Evolutionary conservation across 2,329 filamentous ascomycete genomes (phyloP), one percentile per base, ranked within the genome.

Genomic region (Gremmenia infestans): DNA sequence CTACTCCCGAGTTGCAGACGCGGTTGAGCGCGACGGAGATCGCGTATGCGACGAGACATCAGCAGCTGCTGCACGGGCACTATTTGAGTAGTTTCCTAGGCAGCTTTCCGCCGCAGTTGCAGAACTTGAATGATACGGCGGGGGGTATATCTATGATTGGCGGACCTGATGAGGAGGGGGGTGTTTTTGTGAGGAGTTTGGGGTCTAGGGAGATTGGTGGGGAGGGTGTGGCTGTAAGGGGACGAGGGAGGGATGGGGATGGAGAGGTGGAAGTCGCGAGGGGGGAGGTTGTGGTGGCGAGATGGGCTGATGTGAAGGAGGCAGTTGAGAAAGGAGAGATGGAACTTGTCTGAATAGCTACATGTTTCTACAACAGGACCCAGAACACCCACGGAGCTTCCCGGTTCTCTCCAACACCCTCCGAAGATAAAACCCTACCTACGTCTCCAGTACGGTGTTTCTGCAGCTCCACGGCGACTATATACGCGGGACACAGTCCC

Each of bases 131-230:
- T 73, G 94, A 99, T 74, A 89, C 88, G 14, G 86, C 88, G 0
- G 93, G 91, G 32, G 92, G 92, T 9, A 86, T 93, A 55, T 91
- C 83, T 74, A 99, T 99, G 94, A 83, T 97, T 32, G 91, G 96
- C 68, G 78, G 82, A 2, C 94, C 94, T 0, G 94, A 97, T 70
- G 74, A 85, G 48, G 88, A 94, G 58, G 79, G 82, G 2, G 91
- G 91, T 7, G 92, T 97, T 2, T 97, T 99, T 72, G 84, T 91
- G 42, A 79, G 93, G 59, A 79, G 89, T 49, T 76, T 80, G 54
- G 86, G 86, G 53, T 43, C 53, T 9, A 84, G 82, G 4, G 83
- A 87, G 7, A 19, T 36, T 61, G 76, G 72, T 61, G 86, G 92
- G 0, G 93, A 97, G 58, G 89, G 89, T 5, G 91, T 97, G 1